Evolutionary conservation across 768 basidiomycete species (phyloP).

Genomic region (Porphyrellus cyaneotinctus): DNA sequence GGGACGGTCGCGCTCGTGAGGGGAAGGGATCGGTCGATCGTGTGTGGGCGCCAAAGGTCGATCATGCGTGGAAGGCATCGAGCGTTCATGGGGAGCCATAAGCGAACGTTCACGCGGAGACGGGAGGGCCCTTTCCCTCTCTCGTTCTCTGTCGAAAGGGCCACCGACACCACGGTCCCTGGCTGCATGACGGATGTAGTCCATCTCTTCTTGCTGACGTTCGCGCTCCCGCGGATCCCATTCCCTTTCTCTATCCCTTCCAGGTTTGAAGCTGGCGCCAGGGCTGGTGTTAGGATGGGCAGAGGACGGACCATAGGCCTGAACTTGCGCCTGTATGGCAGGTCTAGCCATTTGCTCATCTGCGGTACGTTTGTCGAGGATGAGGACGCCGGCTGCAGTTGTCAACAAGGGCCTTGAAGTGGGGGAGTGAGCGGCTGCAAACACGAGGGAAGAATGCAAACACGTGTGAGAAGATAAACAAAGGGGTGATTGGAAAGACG

Average conservation of each 20-base stretch:
- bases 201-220: constrained; percentile 29
- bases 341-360: constrained; percentile 29
- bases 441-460: not conserved
- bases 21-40: constrained; percentile 20
- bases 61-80: constrained; percentile 18
- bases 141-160: constrained; percentile 28
- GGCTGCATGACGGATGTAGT: constrained; percentile 21
- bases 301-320: constrained; percentile 15
- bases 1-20: constrained; percentile 26
- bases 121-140: constrained; percentile 20
- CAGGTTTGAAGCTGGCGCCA: constrained; percentile 17
- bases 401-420: constrained; percentile 24
- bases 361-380: constrained; percentile 30
- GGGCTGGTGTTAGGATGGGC: constrained; percentile 23
- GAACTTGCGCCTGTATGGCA: constrained; percentile 13
- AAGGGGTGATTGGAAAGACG: constrained; percentile 4
- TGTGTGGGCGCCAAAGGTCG: constrained; percentile 20
- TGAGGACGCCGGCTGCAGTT: constrained; percentile 24
- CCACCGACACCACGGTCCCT: constrained; percentile 21
- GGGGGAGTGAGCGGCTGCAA: constrained; percentile 28
- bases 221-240: constrained; percentile 29
- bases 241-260: constrained; percentile 27
- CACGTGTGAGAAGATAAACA: constrained; percentile 4
- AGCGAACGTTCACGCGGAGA: constrained; percentile 25
- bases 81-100: constrained; percentile 25